Evolutionary conservation across 495 filamentous ascomycete species (phyloP).

Genomic region (Lasiosphaeria miniovina): DNA sequence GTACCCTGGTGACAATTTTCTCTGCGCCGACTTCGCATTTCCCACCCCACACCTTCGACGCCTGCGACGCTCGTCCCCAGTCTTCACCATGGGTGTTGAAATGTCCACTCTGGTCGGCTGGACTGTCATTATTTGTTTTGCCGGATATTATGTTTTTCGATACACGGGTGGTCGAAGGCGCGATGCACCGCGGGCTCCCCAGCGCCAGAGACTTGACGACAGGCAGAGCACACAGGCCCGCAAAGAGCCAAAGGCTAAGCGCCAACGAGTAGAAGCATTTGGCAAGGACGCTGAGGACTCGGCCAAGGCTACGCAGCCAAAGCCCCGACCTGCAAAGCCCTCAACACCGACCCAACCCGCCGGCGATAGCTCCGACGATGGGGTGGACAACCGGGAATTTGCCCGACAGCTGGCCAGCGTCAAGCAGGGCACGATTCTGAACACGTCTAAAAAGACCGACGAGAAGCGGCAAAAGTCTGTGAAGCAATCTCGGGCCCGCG

Average conservation of each 20-base stretch:
- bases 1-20: background rate
- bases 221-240: slow-evolving; percentile 29
- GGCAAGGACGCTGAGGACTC: slow-evolving; percentile 25
- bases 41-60: background rate
- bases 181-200: slow-evolving; percentile 15
- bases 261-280: slow-evolving; percentile 26
- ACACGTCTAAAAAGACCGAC: slow-evolving; percentile 53
- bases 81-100: slow-evolving; percentile 38
- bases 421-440: slow-evolving; percentile 60
- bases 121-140: slow-evolving; percentile 54
- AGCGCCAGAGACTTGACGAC: slow-evolving; percentile 33
- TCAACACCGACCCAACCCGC: slow-evolving; percentile 14
- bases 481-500: slow-evolving; percentile 52
- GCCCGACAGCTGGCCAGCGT: slow-evolving; percentile 64
- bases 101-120: slow-evolving; percentile 52
- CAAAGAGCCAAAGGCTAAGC: slow-evolving; percentile 34
- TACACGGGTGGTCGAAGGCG: slow-evolving; percentile 15
- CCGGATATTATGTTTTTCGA: slow-evolving; percentile 31
- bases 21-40: slow-evolving; percentile 1
- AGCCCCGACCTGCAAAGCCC: slow-evolving; percentile 25
- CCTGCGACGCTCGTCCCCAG: background rate
- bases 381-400: slow-evolving; percentile 68
- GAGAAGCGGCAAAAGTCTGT: slow-evolving; percentile 60
- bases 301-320: slow-evolving; percentile 34
- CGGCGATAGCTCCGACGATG: slow-evolving; percentile 50